Base-by-base conservation (phyloP, 78 protist species). In the Tieghemostelium lacteum region DNA sequence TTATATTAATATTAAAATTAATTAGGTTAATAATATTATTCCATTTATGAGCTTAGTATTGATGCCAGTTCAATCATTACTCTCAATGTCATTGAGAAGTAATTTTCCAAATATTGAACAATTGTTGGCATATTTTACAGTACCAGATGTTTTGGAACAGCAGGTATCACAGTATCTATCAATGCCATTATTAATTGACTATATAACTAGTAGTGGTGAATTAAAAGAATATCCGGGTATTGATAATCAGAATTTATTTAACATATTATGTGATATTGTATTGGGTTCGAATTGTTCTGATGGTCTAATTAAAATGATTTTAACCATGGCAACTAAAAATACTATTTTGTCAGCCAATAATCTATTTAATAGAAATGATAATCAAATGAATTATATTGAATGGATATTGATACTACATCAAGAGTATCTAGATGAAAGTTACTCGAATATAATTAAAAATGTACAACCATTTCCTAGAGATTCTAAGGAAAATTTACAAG, bases 61-160 rank as follows among this genome's bases (percentile, higher is more conserved):
- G 29, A 80, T 80, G 88, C 88, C 88, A 80, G 65, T 67, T 39
- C 45, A 80, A 34, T 80, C 88, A 67, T 58, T 80, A 58, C 2
- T 80, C 14, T 57, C 52, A 24, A 67, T 80, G 73, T 58, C 69
- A 3, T 67, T 80, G 88, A 50, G 88, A 57, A 67, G 77, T 6
- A 54, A 80, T 57, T 80, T 67, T 80, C 88, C 88, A 45, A 54
- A 67, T 58, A 39, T 80, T 69, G 33, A 80, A 57, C 3, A 29
- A 8, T 28, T 67, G 12, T 3, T 67, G 2, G 24, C 54, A 36
- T 69, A 80, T 58, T 80, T 54, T 45, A 19, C 65, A 14, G 29
- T 40, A 28, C 75, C 75, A 54, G 57, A 54, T 24, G 88, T 67
- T 22, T 54, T 67, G 39, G 50, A 80, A 40, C 31, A 36, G 20